These are phyloP conservation scores for Salix udensis DNA, from an alignment of 345 rosid species.

Conservation along the genomic window DNA sequence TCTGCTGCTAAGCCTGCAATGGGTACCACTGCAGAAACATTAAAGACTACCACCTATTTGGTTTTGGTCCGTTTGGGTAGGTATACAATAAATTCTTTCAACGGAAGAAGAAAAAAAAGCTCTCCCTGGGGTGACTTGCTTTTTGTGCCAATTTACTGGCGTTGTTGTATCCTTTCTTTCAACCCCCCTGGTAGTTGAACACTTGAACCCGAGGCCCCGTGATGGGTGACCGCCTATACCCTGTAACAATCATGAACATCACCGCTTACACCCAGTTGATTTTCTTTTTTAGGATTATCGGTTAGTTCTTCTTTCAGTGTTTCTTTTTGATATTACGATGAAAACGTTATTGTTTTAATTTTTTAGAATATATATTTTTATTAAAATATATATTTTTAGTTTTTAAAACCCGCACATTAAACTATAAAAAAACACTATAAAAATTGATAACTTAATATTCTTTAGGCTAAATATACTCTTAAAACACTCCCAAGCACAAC, in stretches of 20 bases:
- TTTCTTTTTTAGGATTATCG: too few relatives aligned
- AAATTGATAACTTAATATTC: too few relatives aligned
- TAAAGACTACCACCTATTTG: background rate
- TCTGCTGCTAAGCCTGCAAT: background rate
- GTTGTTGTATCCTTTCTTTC: slow-evolving; percentile 18
- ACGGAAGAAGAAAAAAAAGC: background rate
- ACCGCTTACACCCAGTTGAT: slow-evolving; percentile 25
- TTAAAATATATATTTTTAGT: too few relatives aligned
- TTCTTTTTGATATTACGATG: too few relatives aligned
- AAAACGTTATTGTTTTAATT: too few relatives aligned
- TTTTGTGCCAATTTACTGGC: slow-evolving; percentile 37
- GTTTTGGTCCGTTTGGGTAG: background rate
- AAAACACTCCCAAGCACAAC: too few relatives aligned
- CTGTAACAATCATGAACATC: slow-evolving; percentile 22
- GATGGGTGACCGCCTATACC: slow-evolving; percentile 37
- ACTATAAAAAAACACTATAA: too few relatives aligned
- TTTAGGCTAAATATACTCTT: too few relatives aligned
- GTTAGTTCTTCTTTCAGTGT: too few relatives aligned
- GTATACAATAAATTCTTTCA: background rate
- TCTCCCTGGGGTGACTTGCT: background rate
- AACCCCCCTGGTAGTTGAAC: slow-evolving; percentile 33
- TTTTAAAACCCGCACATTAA: too few relatives aligned
- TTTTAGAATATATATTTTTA: too few relatives aligned
- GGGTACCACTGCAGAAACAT: background rate
- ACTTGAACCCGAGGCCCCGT: slow-evolving; percentile 49